phyloP scores from a whole-genome alignment of 345 rosid genomes.

The Camelina laxa region DNA sequence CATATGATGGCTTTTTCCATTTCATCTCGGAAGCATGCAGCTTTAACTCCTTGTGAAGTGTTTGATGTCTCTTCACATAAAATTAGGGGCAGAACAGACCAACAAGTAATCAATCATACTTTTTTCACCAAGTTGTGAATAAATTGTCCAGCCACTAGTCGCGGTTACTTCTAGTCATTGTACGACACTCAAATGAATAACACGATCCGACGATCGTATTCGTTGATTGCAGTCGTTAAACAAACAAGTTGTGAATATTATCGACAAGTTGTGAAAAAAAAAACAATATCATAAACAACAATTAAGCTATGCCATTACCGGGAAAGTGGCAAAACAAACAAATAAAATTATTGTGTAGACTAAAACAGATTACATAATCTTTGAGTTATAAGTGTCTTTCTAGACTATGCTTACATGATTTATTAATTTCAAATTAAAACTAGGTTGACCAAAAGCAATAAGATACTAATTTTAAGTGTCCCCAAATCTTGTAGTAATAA shows the following conservation, averaged over 20 bases:
- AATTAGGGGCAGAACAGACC: background rate
- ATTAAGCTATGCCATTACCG: background rate
- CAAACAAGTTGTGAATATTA: background rate
- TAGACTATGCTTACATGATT: conserved; percentile 23
- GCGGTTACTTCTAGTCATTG: background rate
- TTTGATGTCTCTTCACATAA: background rate
- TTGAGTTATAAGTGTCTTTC: background rate
- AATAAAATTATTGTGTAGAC: background rate
- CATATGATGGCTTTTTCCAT: too few relatives aligned
- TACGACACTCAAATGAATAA: background rate
- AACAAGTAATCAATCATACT: background rate
- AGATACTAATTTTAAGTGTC: background rate
- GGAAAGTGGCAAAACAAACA: background rate
- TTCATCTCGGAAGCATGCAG: too few relatives aligned
- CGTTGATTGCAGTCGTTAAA: background rate
- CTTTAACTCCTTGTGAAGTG: too few relatives aligned
- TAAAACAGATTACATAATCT: conserved; percentile 1
- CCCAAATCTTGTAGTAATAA: conserved; percentile 1
- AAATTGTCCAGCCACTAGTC: background rate
- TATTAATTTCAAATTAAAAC: too few relatives aligned
- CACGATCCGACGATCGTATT: background rate
- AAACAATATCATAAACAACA: background rate
- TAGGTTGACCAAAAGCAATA: background rate
- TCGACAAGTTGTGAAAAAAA: background rate
- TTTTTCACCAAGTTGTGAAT: background rate